These are phyloP conservation scores for Pichia nanzhaoensis DNA, from an alignment of 805 yeast species.

Conservation along the genomic window DNA sequence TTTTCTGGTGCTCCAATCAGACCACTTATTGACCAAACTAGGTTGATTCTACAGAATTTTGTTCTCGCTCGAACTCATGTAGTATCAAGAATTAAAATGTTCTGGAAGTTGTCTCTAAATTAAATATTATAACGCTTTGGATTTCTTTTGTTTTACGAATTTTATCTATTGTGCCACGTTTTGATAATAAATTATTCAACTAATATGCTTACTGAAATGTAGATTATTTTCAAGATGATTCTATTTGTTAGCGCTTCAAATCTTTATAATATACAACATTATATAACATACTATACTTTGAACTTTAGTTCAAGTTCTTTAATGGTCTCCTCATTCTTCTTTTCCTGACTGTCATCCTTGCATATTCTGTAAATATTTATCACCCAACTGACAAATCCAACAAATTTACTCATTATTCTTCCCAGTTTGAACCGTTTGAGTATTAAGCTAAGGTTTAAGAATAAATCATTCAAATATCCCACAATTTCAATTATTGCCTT, in stretches of 20 bases:
- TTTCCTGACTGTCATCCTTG: constrained; percentile 23
- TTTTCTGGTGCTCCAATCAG: no score
- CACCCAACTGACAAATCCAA: constrained; percentile 27
- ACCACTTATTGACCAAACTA: no score
- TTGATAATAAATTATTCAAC: no score
- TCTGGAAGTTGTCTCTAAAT: no score
- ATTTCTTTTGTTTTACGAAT: no score
- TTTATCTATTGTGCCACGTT: no score
- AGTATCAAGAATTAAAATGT: no score
- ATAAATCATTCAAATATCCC: constrained; percentile 28
- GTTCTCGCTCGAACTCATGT: no score
- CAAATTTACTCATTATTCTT: constrained; percentile 15
- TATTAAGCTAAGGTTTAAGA: constrained; percentile 25
- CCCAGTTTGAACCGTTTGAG: constrained; percentile 20
- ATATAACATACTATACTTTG: not conserved
- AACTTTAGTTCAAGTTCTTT: not conserved
- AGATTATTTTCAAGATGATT: no score
- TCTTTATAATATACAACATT: not conserved
- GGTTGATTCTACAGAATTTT: no score
- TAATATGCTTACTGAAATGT: no score
- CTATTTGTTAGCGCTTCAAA: not conserved
- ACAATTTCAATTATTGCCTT: constrained; percentile 24
- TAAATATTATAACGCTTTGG: no score
- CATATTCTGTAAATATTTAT: constrained; percentile 25
- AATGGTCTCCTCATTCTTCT: constrained; percentile 8